A percentile compares a stretch with the other conserved stretches of the same genome.
These are phyloP conservation scores for Ascochyta lentis DNA, from an alignment of 2,329 filamentous ascomycete genomes.

Conservation along the genomic window DNA sequence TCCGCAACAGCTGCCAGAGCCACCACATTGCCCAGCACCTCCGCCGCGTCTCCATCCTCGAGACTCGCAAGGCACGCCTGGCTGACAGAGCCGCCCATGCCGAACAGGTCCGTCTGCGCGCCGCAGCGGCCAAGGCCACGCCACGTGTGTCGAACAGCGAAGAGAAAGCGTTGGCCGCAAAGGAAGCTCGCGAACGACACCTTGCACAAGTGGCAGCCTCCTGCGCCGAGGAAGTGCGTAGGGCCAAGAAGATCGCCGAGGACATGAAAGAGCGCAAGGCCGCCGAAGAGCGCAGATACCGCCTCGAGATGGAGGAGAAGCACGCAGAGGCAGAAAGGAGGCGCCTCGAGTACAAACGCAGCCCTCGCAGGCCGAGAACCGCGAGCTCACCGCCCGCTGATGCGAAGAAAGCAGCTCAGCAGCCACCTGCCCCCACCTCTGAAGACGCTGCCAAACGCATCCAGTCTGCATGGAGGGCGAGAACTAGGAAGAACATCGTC, in stretches of 20 bases:
- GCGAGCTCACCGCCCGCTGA: constrained; percentile 60
- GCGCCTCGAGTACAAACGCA: constrained; percentile 62
- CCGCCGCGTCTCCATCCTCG: constrained; percentile 79
- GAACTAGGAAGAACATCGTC: constrained; percentile 65
- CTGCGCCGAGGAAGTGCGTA: constrained; percentile 82
- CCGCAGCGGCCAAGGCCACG: constrained; percentile 74
- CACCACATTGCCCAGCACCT: constrained; percentile 80
- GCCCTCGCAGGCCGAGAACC: constrained; percentile 64
- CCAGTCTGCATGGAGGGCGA: constrained; percentile 72
- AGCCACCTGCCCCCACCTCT: constrained; percentile 55
- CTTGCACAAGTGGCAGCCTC: constrained; percentile 80
- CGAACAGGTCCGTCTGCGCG: constrained; percentile 80
- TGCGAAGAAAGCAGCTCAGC: constrained; percentile 40
- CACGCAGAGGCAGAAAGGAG: constrained; percentile 78
- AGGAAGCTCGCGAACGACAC: constrained; percentile 79
- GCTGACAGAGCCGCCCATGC: constrained; percentile 82
- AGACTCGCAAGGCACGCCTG: constrained; percentile 78
- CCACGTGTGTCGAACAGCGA: constrained; percentile 72
- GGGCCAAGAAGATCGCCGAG: constrained; percentile 83
- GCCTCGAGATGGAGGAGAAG: constrained; percentile 78
- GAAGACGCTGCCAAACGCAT: constrained; percentile 70
- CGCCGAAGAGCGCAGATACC: constrained; percentile 72
- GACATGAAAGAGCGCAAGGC: constrained; percentile 81
- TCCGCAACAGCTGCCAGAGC: constrained; percentile 67
- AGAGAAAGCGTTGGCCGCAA: constrained; percentile 77